phyloP scores from a whole-genome alignment of 371 early-diverging fungal genomes.

The Mycotypha africana region DNA sequence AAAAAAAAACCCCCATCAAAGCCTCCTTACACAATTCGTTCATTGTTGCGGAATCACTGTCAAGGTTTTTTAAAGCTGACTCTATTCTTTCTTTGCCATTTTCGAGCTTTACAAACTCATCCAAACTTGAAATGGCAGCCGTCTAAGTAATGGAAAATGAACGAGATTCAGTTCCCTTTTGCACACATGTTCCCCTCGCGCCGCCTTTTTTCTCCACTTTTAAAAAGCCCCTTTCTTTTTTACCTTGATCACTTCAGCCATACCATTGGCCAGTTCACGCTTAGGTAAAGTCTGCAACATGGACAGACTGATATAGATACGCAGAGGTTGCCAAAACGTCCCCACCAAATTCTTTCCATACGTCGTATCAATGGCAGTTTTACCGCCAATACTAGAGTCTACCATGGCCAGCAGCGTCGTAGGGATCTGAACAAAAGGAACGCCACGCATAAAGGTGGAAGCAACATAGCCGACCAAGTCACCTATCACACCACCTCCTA shows the following conservation, averaged over 20 bases:
- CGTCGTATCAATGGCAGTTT: conserved; percentile 90
- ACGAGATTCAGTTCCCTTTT: not conserved
- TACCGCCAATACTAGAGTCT: conserved; percentile 93
- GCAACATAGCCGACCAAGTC: conserved; percentile 93
- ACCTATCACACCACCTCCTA: conserved; percentile 96
- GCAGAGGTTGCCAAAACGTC: conserved; percentile 92
- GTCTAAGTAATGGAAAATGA: conserved; percentile 38
- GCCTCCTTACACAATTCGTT: too few species aligned
- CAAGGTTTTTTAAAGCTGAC: conserved; percentile 37
- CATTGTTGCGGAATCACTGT: not conserved
- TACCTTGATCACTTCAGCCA: conserved; percentile 93
- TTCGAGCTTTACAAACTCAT: conserved; percentile 81
- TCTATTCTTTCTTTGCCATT: conserved; percentile 61
- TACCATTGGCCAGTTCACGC: conserved; percentile 90
- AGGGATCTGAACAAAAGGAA: conserved; percentile 86
- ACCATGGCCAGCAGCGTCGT: conserved; percentile 97
- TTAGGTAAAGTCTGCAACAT: conserved; percentile 78
- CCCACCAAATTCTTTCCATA: conserved; percentile 94
- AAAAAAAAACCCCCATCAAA: too few species aligned
- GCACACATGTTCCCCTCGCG: too few species aligned
- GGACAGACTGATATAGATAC: conserved; percentile 81
- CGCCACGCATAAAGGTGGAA: conserved; percentile 94
- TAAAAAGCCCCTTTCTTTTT: too few species aligned
- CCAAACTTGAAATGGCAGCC: conserved; percentile 81
- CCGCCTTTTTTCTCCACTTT: not conserved